Base-by-base conservation (phyloP, 345 rosid species). In the Linum trigynum region DNA sequence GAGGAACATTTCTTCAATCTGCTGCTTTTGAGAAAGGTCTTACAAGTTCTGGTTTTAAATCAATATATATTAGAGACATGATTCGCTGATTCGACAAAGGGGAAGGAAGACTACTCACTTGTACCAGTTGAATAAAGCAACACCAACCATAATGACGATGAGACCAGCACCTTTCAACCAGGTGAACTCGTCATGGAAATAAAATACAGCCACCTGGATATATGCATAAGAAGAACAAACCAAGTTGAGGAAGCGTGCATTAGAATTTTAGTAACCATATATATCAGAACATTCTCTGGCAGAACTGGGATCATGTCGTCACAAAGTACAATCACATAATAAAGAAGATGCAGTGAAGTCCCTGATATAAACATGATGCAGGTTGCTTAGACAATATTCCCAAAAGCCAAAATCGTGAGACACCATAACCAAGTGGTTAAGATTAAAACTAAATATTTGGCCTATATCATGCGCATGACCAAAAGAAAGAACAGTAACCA, bases 121-220 rank as follows among this genome's bases (percentile, higher is more conserved):
- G 95, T 83, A 94, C 97, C 91, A 91, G 71, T 94, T 94, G 84
- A 90, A 94, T 67, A 94, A 81, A 79, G 96, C 71, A 72, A 94
- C 97, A 48, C 97, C 97, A 63, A 82, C 57, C 90, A 94, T 89
- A 53, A 94, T 94, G 38, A 82, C 83, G 69, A 82, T 36, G 59
- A 94, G 97, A 62, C 99, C 99, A 65, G 72, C 65, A 60, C 96
- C 99, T 82, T 91, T 94, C 64, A 94, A 78, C 99, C 92, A 88
- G 16, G 96, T 90, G 75, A 94, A 94, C 59, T 89, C 82, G 56
- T 94, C 99, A 38, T 91, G 95, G 77, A 94, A 94, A 72, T 94
- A 94, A 76, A 94, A 87, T 55, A 94, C 99, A 5, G 97, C 99
- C 73, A 91, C 99, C 99, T 94, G 85, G 65, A 72, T 39, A 71